Evolutionary conservation across 345 rosid genomes (phyloP), one percentile per base, ranked within the genome.

Genomic region (Eucalyptus curtisii): DNA sequence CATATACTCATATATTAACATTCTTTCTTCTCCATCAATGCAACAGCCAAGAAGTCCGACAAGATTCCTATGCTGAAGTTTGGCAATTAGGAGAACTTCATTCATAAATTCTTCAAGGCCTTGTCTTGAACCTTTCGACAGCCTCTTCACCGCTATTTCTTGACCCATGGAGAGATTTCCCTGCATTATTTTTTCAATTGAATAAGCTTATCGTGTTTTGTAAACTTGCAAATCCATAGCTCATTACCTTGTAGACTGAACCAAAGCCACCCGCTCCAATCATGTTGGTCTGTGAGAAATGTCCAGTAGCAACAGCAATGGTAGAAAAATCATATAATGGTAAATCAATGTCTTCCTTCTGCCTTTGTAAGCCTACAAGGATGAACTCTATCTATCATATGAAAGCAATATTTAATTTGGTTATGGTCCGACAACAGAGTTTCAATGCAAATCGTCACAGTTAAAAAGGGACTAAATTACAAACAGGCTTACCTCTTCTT

Each of bases 111-210:
- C 87, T 33, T 71, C 81, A 10, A 19, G 81, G 22, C 81, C 81
- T 71, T 71, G 45, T 10, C 81, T 37, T 2, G 81, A 86, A 27
- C 88, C 61, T 93, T 91, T 24, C 24, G 81, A 14, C 52, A 50
- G 42, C 95, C 94, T 86, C 91, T 71, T 71, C 40, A 71, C 45
- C 2, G 45, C 81, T 71, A 71, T 37, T 71, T 71, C 81, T 71
- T 71, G 81, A 33, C 45, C 25, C 10, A 2, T 71, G 20, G 45
- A 71, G 20, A 71, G 81, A 71, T 3, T 71, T 71, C 81, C 81
- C 81, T 71, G 84, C 84, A 33, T 37, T 27, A 44, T 50, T 11
- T 47, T 59, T 33, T 4, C 10, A 13, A 31, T 15, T n/a, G 2
- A 7, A 53, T 86, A 31, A 47, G 30, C 30, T 24, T 16, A 5